Conservation (phyloP, 2,329 filamentous ascomycete genomes). For the Salinomyces thailandicus region DNA sequence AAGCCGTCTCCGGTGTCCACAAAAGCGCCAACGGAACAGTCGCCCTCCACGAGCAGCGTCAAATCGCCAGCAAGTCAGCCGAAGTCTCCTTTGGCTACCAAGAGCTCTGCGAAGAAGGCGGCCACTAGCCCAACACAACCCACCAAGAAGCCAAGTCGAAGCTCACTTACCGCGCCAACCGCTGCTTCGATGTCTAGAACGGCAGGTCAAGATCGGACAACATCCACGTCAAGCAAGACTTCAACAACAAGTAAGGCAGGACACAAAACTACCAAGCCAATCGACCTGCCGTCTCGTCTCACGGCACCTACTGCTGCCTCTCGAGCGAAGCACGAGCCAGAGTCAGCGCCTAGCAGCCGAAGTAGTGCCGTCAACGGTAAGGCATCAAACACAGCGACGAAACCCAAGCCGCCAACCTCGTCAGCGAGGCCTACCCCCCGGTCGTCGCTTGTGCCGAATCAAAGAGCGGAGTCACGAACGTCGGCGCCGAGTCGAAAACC, state of each 20-base stretch:
- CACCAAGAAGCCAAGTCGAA: conserved; percentile 23
- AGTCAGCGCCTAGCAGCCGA: conserved; percentile 9
- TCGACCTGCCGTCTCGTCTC: conserved; percentile 55
- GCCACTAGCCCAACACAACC: conserved; percentile 6
- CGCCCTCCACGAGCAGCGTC: conserved; percentile 5
- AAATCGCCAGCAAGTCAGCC: conserved; percentile 12
- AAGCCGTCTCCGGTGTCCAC: conserved; percentile 13
- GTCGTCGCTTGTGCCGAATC: conserved; percentile 23
- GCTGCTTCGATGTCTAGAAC: conserved; percentile 23
- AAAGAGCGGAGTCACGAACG: conserved; percentile 39
- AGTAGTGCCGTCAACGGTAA: conserved; percentile 12
- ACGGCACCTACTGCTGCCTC: conserved; percentile 61
- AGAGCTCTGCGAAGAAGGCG: conserved; percentile 10
- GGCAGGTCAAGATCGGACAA: conserved; percentile 12
- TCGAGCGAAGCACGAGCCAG: conserved; percentile 46
- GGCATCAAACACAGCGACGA: conserved; percentile 20
- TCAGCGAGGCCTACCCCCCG: conserved; percentile 27
- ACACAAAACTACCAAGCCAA: conserved; percentile 54
- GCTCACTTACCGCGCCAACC: conserved; percentile 26
- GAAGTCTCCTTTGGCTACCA: conserved; percentile 10
- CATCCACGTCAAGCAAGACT: conserved; percentile 9
- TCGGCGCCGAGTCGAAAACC: conserved; percentile 26
- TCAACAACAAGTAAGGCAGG: conserved; percentile 10
- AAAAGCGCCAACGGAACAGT: conserved; percentile 10
- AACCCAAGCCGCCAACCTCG: conserved; percentile 20